Conservation (phyloP, 2,329 filamentous ascomycete genomes). For the Knufia petricola region DNA sequence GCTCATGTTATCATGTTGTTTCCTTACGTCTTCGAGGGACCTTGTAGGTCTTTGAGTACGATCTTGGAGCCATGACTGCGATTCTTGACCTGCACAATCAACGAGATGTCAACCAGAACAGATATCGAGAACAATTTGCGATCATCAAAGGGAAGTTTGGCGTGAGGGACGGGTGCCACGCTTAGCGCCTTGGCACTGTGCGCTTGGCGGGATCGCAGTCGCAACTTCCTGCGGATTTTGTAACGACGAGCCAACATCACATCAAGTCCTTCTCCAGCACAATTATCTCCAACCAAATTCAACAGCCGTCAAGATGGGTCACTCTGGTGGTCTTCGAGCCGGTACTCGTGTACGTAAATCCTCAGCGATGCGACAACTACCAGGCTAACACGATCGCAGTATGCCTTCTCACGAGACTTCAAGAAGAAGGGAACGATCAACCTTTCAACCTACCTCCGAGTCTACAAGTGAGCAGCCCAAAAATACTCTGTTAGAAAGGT, state of each 20-base stretch:
- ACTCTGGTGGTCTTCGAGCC: constrained; percentile 76
- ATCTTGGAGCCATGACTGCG: constrained; percentile 46
- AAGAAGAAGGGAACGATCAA: constrained; percentile 91
- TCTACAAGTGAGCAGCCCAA: constrained; percentile 62
- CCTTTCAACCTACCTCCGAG: constrained; percentile 86
- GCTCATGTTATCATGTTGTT: constrained; percentile 13
- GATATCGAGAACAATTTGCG: constrained; percentile 5
- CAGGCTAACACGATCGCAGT: constrained; percentile 42
- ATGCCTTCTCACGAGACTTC: constrained; percentile 90
- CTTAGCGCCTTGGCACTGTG: constrained; percentile 3
- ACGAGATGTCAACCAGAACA: constrained; percentile 13
- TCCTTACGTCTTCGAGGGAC: constrained; percentile 74
- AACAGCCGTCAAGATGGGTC: constrained; percentile 64
- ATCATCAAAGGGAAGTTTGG: constrained; percentile 8
- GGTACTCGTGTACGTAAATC: constrained; percentile 64
- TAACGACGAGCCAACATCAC: constrained; percentile 1
- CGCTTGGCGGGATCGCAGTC: not conserved
- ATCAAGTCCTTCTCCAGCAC: constrained; percentile 19
- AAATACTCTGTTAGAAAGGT: not conserved
- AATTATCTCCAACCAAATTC: constrained; percentile 35
- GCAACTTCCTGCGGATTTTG: constrained; percentile 5
- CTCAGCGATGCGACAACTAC: constrained; percentile 12
- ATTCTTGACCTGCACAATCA: constrained; percentile 25
- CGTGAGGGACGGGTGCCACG: constrained; percentile 2
- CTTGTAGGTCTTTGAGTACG: constrained; percentile 99